A percentile compares a stretch with the other conserved stretches of the same genome.
phyloP scores from a whole-genome alignment of 345 rosid genomes.

The Melaleuca alternifolia region DNA sequence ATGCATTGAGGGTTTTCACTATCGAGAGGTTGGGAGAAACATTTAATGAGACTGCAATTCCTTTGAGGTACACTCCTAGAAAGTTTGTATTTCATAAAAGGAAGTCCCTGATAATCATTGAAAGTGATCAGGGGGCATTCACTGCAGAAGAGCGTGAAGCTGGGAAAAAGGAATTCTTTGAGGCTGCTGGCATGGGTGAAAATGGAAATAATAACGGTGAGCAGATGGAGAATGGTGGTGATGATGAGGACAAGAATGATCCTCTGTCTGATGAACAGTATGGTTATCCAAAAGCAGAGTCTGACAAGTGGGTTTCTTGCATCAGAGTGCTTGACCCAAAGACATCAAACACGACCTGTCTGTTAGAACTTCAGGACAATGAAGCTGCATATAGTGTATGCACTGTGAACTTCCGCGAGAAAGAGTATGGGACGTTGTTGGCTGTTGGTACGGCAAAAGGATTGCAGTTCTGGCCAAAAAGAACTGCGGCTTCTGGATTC shows the following conservation, averaged over 20 bases:
- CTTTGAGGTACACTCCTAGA: conserved; percentile 93
- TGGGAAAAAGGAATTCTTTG: conserved; percentile 80
- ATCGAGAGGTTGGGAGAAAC: conserved; percentile 94
- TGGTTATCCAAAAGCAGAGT: conserved; percentile 94
- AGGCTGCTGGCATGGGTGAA: conserved; percentile 74
- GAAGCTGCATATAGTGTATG: conserved; percentile 95
- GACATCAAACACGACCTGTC: conserved; percentile 70
- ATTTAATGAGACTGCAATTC: conserved; percentile 82
- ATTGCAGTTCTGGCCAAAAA: conserved; percentile 83
- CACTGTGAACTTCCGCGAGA: conserved; percentile 92
- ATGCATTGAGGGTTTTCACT: conserved; percentile 89
- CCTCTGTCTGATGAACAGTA: conserved; percentile 90
- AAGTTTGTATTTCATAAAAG: conserved; percentile 78
- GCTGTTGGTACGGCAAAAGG: conserved; percentile 97
- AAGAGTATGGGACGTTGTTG: conserved; percentile 81
- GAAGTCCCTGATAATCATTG: conserved; percentile 74
- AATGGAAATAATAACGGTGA: conserved; percentile 54
- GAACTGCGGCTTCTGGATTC: conserved; percentile 55
- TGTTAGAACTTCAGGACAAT: conserved; percentile 94
- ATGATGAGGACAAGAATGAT: conserved; percentile 82
- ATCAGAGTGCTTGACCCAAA: conserved; percentile 91
- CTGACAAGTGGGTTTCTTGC: conserved; percentile 96
- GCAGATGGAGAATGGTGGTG: conserved; percentile 80
- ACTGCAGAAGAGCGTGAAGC: conserved; percentile 97
- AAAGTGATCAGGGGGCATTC: conserved; percentile 95